Percentiles rank a stretch among this genome's conserved stretches.
Evolutionary conservation across 192 early-diverging fungal genomes (phyloP).

Genomic region (Bifiguratus adelaidae): DNA sequence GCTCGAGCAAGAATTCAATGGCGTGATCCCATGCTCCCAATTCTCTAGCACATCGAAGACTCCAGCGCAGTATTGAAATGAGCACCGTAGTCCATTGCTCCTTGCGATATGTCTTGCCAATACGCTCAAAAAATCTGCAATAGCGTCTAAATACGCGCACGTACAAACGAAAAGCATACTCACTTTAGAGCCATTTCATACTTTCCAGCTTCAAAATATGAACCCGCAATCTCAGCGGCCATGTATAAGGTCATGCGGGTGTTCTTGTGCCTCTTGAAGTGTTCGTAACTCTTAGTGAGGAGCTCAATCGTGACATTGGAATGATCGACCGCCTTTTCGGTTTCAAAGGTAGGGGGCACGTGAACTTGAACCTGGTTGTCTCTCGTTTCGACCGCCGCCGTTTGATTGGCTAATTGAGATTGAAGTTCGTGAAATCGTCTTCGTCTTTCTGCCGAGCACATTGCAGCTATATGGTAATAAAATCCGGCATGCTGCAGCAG

Average conservation of each 20-base stretch:
- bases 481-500: slow-evolving; percentile 81
- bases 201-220: slow-evolving; percentile 67
- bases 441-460: slow-evolving; percentile 61
- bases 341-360: neutral
- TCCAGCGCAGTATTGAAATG: slow-evolving; percentile 52
- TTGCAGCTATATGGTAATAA: slow-evolving; percentile 70
- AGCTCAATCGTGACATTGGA: slow-evolving; percentile 64
- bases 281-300: slow-evolving; percentile 86
- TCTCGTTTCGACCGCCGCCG: neutral
- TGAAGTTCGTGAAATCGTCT: slow-evolving; percentile 39
- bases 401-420: no score
- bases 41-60: slow-evolving; percentile 58
- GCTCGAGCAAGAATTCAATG: slow-evolving; percentile 61
- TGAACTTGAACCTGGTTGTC: neutral
- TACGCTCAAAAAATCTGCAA: slow-evolving; percentile 72
- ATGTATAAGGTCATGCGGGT: slow-evolving; percentile 76
- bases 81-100: slow-evolving; percentile 70
- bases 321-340: slow-evolving; percentile 41
- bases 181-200: slow-evolving; percentile 75
- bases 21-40: slow-evolving; percentile 46
- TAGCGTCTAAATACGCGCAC: neutral
- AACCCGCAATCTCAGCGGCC: slow-evolving; percentile 79
- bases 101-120: slow-evolving; percentile 82
- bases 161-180: neutral
- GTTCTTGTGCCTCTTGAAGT: slow-evolving; percentile 63